Conservation (phyloP, 2,329 filamentous ascomycete species). For the Parafenestella ontariensis region DNA sequence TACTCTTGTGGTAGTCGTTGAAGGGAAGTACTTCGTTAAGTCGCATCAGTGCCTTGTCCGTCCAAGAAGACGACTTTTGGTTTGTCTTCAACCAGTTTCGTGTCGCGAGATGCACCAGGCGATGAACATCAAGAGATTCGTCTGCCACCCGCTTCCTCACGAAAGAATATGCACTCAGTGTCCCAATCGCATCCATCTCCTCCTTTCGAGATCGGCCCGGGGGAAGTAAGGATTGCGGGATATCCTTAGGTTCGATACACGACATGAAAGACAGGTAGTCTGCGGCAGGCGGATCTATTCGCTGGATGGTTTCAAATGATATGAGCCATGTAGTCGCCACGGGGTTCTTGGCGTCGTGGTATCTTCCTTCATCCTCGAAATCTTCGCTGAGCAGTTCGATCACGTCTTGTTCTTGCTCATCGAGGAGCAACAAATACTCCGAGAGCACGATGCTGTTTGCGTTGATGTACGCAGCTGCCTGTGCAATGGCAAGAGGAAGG, state of each 20-base stretch:
- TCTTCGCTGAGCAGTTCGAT: slow-evolving; percentile 46
- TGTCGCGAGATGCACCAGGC: slow-evolving; percentile 10
- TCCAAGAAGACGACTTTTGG: not conserved
- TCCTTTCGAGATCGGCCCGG: not conserved
- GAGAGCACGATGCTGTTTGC: slow-evolving; percentile 15
- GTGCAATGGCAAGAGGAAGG: slow-evolving; percentile 38
- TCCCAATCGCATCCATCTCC: slow-evolving; percentile 3
- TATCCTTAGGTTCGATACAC: not conserved
- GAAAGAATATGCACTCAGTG: slow-evolving; percentile 11
- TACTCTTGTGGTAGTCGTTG: not conserved
- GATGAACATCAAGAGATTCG: slow-evolving; percentile 7
- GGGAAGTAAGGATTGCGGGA: slow-evolving; percentile 3
- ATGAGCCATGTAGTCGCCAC: slow-evolving; percentile 49
- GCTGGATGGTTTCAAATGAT: slow-evolving; percentile 45
- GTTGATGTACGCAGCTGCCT: slow-evolving; percentile 50
- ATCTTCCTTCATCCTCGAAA: slow-evolving; percentile 45
- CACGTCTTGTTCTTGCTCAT: slow-evolving; percentile 36
- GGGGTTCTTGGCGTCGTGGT: slow-evolving; percentile 19
- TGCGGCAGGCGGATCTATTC: slow-evolving; percentile 40
- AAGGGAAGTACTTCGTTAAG: not conserved
- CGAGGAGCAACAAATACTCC: slow-evolving; percentile 45
- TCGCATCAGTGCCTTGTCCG: not conserved
- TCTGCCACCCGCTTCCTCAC: not conserved
- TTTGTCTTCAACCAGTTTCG: slow-evolving; percentile 5
- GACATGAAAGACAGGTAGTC: slow-evolving; percentile 29